Conservation (phyloP, 306 rosid species). For the Dryas alaskensis region DNA sequence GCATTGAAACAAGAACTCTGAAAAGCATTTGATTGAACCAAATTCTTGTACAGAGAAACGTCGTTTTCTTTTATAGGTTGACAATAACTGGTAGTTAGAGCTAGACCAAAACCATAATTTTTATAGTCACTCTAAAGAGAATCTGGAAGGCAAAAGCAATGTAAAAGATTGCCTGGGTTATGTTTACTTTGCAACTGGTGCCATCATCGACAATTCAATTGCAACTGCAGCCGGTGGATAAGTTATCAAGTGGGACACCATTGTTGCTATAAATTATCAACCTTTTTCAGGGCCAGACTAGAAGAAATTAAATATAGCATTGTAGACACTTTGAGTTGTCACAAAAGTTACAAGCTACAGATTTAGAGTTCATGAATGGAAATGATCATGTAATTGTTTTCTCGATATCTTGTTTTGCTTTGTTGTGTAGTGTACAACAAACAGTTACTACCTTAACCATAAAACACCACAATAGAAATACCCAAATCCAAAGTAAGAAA, state of each 20-base stretch:
- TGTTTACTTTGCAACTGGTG: not conserved
- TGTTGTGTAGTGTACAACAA: constrained; percentile 34
- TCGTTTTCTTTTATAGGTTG: too few species aligned
- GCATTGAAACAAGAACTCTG: not conserved
- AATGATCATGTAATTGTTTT: not conserved
- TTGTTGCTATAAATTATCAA: not conserved
- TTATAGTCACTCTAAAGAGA: too few species aligned
- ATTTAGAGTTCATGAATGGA: too few species aligned
- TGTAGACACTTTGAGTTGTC: not conserved
- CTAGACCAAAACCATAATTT: too few species aligned
- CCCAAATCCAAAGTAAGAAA: constrained; percentile 31
- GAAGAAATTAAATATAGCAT: not conserved
- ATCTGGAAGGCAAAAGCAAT: not conserved
- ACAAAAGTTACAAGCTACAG: too few species aligned
- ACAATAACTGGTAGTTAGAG: not conserved
- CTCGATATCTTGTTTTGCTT: constrained; percentile 11
- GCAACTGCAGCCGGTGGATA: too few species aligned
- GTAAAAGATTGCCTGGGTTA: not conserved
- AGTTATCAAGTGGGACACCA: not conserved
- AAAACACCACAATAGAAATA: constrained; percentile 28
- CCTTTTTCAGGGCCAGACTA: not conserved
- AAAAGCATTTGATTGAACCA: not conserved
- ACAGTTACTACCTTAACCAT: constrained; percentile 25
- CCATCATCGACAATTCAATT: not conserved
- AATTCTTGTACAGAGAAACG: not conserved